phyloP scores from a whole-genome alignment of 331 rosid species.

The Acacia pycnantha region DNA sequence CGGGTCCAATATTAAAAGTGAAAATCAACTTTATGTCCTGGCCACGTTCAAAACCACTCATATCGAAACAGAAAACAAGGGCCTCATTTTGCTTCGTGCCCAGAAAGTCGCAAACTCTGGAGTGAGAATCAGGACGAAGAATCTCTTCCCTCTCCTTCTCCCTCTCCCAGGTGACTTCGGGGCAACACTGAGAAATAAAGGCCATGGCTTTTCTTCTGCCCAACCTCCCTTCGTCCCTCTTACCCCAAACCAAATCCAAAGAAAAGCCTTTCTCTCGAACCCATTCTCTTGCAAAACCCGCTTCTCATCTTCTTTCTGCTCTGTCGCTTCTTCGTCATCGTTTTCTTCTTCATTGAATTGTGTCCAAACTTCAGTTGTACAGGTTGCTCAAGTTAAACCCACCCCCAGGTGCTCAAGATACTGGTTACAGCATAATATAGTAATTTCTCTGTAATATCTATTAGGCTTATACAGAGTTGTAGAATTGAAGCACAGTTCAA shows the following conservation, averaged over 20 bases:
- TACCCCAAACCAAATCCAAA: slow-evolving; percentile 55
- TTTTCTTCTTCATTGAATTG: slow-evolving; percentile 28
- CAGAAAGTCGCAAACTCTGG: slow-evolving; percentile 11
- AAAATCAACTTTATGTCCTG: slow-evolving; percentile 39
- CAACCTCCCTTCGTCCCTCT: slow-evolving; percentile 57
- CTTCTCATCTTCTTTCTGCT: slow-evolving; percentile 34
- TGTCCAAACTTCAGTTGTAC: slow-evolving; percentile 45
- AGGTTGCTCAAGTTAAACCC: slow-evolving; percentile 57
- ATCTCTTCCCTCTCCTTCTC: slow-evolving; percentile 15
- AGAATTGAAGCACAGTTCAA: background rate
- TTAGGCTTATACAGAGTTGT: background rate
- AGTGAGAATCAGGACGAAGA: background rate
- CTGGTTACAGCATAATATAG: slow-evolving; percentile 14
- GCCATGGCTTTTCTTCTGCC: slow-evolving; percentile 82
- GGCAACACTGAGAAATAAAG: slow-evolving; percentile 3
- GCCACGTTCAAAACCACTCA: slow-evolving; percentile 58
- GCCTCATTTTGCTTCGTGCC: slow-evolving; percentile 36
- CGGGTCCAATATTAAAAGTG: slow-evolving; percentile 10
- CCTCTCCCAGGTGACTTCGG: slow-evolving; percentile 30
- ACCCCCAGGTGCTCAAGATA: slow-evolving; percentile 48
- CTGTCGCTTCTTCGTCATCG: slow-evolving; percentile 29
- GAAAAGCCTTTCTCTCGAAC: slow-evolving; percentile 43
- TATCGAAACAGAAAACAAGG: slow-evolving; percentile 30
- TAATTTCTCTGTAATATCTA: background rate
- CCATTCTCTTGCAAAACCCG: slow-evolving; percentile 45